A percentile compares a stretch with the other conserved stretches of the same genome.
Evolutionary conservation across 371 early-diverging fungal species (phyloP).

Genomic region (Mortierella sp.): DNA sequence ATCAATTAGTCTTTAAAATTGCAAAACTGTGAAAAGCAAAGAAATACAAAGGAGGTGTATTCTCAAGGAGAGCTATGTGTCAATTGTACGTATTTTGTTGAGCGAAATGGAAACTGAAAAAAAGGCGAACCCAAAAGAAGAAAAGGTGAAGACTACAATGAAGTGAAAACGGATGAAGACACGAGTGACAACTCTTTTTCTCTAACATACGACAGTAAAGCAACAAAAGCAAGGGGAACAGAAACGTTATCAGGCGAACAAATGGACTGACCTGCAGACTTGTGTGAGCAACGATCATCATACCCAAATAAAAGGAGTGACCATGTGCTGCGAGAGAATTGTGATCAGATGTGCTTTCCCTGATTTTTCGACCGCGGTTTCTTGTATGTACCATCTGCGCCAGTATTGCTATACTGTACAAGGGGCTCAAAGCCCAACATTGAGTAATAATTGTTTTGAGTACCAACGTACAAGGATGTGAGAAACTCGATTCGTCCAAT

Average conservation of each 20-base stretch:
- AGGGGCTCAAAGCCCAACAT: no score
- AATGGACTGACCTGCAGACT: background rate
- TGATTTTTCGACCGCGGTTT: no score
- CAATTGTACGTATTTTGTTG: background rate
- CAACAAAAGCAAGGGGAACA: constrained; percentile 11
- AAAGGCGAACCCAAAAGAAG: constrained; percentile 3
- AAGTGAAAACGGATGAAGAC: constrained; percentile 7
- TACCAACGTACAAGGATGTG: no score
- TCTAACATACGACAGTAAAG: background rate
- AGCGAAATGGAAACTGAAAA: background rate
- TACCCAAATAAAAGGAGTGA: constrained; percentile 9
- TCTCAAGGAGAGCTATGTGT: no score
- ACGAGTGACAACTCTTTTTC: background rate
- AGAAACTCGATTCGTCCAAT: no score
- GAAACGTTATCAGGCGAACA: constrained; percentile 12
- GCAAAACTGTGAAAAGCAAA: background rate
- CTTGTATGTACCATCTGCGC: no score
- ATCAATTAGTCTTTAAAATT: background rate
- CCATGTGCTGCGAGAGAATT: constrained; percentile 2
- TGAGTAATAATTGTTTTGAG: no score
- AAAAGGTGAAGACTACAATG: background rate
- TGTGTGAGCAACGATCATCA: background rate
- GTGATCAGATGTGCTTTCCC: constrained; percentile 1
- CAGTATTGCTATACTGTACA: no score
- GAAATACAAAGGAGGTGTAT: background rate